Percentiles rank a stretch among this genome's conserved stretches.
These are phyloP conservation scores for Cytauxzoon felis DNA, from an alignment of 169 alveolate species.

Conservation along the genomic window DNA sequence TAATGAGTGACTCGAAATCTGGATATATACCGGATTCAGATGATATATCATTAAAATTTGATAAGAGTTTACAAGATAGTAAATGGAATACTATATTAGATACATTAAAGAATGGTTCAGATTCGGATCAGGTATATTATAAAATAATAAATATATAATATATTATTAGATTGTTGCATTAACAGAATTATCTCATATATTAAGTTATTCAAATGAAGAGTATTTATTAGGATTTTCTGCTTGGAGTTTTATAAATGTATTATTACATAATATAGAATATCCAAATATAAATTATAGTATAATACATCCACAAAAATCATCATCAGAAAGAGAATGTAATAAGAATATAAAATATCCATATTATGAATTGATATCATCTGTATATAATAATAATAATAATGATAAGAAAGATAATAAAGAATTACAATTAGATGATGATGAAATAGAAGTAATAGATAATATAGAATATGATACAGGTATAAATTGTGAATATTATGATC, in stretches of 20 bases:
- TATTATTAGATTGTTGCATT: constrained; percentile 7
- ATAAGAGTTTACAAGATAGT: background rate
- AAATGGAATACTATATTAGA: constrained; percentile 33
- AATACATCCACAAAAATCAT: background rate
- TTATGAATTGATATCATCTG: constrained; percentile 7
- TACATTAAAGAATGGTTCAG: constrained; percentile 17
- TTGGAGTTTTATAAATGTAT: constrained; percentile 33
- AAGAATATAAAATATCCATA: constrained; percentile 8
- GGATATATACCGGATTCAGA: background rate
- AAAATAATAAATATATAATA: background rate
- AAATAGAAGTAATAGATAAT: constrained; percentile 1
- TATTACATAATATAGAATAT: constrained; percentile 29
- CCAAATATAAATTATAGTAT: constrained; percentile 33
- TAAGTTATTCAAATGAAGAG: constrained; percentile 55
- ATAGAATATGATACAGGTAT: constrained; percentile 1
- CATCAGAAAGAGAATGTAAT: background rate
- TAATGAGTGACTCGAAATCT: no score
- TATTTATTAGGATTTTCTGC: constrained; percentile 47
- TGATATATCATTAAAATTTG: constrained; percentile 4
- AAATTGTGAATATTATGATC: background rate
- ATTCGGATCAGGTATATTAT: constrained; percentile 33
- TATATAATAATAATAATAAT: background rate
- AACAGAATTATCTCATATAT: constrained; percentile 22
- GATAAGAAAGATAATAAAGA: background rate
- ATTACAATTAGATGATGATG: background rate